A percentile compares a stretch with the other conserved stretches of the same genome.
phyloP scores from a whole-genome alignment of 2,329 filamentous ascomycete genomes.

The Talaromyces sp. region DNA sequence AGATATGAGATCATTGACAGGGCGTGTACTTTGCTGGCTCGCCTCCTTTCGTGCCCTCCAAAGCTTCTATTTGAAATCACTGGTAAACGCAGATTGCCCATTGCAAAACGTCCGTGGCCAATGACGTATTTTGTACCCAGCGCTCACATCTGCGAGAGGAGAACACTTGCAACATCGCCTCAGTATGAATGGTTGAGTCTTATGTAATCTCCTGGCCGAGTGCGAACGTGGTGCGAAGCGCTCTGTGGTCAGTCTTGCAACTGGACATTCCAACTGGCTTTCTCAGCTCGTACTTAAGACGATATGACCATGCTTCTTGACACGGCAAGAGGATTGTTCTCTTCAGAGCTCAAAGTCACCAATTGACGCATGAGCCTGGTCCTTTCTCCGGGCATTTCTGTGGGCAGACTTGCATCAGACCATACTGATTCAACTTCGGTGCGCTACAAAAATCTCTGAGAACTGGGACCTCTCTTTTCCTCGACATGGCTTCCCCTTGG shows the following conservation, averaged over 20 bases:
- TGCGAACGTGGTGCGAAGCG: constrained; percentile 16
- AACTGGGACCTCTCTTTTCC: neutral
- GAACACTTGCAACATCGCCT: neutral
- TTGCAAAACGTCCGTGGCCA: neutral
- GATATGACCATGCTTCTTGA: constrained; percentile 15
- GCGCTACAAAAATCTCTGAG: constrained; percentile 1
- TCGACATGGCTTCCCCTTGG: neutral
- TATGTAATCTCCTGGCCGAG: constrained; percentile 15
- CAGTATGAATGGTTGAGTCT: constrained; percentile 13
- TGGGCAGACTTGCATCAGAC: constrained; percentile 16
- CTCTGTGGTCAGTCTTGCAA: constrained; percentile 17
- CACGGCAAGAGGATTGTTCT: constrained; percentile 1
- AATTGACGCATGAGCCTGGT: constrained; percentile 5
- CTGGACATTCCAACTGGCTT: constrained; percentile 3
- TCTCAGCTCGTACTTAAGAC: constrained; percentile 10
- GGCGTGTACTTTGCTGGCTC: constrained; percentile 15
- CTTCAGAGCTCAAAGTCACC: neutral
- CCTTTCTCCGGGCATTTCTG: constrained; percentile 17
- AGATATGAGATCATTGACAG: constrained; percentile 15
- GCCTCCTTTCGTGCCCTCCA: constrained; percentile 16
- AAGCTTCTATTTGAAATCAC: constrained; percentile 15
- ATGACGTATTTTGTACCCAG: neutral
- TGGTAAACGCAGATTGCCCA: neutral
- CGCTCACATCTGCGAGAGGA: neutral
- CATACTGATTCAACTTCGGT: constrained; percentile 14